A percentile compares a stretch with the other conserved stretches of the same genome.
Evolutionary conservation across 257 asterid species (phyloP).

Genomic region (Linaria vulgaris): DNA sequence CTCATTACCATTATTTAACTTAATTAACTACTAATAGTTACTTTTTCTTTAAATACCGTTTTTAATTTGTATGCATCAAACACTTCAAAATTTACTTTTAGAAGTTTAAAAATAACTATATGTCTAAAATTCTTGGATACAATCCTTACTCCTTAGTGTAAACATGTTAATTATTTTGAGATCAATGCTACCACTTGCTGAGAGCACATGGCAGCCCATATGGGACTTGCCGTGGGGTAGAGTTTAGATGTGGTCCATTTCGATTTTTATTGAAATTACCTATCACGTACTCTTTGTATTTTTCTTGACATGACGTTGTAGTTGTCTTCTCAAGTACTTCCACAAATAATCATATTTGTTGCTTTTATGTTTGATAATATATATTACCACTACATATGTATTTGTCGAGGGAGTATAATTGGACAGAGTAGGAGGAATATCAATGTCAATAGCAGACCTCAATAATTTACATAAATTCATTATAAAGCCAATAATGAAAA

Average conservation of each 20-base stretch:
- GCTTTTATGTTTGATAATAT: not conserved
- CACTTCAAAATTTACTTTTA: too few relatives aligned
- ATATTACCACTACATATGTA: not conserved
- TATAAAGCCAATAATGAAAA: conserved; percentile 15
- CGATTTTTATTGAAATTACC: conserved; percentile 24
- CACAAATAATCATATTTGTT: conserved; percentile 6
- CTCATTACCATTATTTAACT: too few relatives aligned
- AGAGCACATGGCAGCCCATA: too few relatives aligned
- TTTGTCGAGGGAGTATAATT: conserved; percentile 6
- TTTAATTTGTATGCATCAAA: too few relatives aligned
- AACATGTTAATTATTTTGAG: not conserved
- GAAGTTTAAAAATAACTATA: too few relatives aligned
- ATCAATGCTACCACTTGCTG: too few relatives aligned
- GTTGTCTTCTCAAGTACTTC: conserved; percentile 27
- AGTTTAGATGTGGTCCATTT: conserved; percentile 10
- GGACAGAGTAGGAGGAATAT: not conserved
- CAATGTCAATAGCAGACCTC: conserved; percentile 19
- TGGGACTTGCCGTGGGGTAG: not conserved
- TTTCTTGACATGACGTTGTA: conserved; percentile 13
- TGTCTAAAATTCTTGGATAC: too few relatives aligned
- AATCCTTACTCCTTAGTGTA: not conserved
- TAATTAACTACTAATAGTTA: too few relatives aligned
- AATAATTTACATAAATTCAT: not conserved
- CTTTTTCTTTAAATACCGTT: too few relatives aligned
- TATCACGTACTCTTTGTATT: conserved; percentile 7